Base-by-base conservation (phyloP, 805 yeast genomes). In the Ogataea angusta region DNA sequence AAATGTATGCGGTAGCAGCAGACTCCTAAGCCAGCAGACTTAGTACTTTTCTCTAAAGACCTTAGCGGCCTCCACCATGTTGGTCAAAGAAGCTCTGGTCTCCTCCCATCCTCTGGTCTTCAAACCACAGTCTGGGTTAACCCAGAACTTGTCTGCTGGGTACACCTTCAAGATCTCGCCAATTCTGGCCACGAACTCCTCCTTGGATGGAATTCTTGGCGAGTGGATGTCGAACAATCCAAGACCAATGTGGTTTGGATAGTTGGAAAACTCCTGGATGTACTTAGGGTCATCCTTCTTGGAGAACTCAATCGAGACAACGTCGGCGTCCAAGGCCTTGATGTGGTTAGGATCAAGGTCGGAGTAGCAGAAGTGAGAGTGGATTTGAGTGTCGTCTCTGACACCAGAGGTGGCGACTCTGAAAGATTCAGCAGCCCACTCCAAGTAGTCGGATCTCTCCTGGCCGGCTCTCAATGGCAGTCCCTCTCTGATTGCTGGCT, bases 81-180 rank as follows among this genome's bases (percentile, higher is more conserved):
- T 86, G 70, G 95, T 86, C 73, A 93, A 83, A 63, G 95, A 88
- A 66, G 82, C 89, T 68, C 75, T 88, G 62, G 91, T 87, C 81
- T 93, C 99, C 60, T 85, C 88, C 99, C 99, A 93, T 61, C 95
- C 96, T 84, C 99, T 90, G 70, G 99, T 93, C 86, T 93, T 93
- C 72, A 93, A 82, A 82, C 99, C 99, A 82, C 99, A 93, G 78
- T 93, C 99, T 66, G 99, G 99, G 95, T 93, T 93, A 68, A 93
- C 95, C 99, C 99, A 93, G 82, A 93, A 86, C 73, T 90, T 91
- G 71, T 86, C 87, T 67, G 93, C 95, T 69, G 97, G 97, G 80
- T 91, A 91, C 48, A 86, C 93, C 78, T 89, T 88, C 73, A 93
- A 76, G 76, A 93, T 90, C 69, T 88, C 93, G 66, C 80, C 81